Evolutionary conservation across 2,329 filamentous ascomycete species (phyloP), one percentile per base, ranked within the genome.

Genomic region (Beauveria medogensis): DNA sequence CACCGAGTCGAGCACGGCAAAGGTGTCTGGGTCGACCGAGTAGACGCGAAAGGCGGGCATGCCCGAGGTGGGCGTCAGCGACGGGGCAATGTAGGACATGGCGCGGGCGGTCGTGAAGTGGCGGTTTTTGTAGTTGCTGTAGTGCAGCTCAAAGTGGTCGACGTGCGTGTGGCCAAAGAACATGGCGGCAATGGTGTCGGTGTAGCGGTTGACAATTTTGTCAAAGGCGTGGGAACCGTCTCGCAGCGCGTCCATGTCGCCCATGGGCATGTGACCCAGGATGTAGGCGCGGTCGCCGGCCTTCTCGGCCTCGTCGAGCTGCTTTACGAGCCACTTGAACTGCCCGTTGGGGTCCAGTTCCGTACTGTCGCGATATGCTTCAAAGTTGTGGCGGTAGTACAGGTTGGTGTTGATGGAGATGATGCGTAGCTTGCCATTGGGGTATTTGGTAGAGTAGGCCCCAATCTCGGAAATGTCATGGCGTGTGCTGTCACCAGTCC

Each of bases 321-420:
- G 79, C 3, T 65, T 59, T 5, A 82, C 78, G 8, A 86, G 73
- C 80, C 82, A 85, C 18, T 74, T 70, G 3, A 85, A 72, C 67
- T 84, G 78, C 14, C 74, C 73, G 66, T 77, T 77, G 2, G 82
- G 82, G 65, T 85, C 82, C 14, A 69, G 69, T 51, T 79, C 70
- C 73, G 82, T 78, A 1, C 75, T 72, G 51, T 78, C 74, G 63
- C 79, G 74, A 65, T 82, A 85, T 41, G 82, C 68, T 72, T 78
- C 81, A 67, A 80, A 82, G 72, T 86, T 85, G 63, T 77, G 71
- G n/a, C 75, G 77, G 69, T 86, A 85, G 71, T 80, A 84, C 63
- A 84, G 70, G 68, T 85, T 83, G 20, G 81, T 84, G 73, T 82
- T 85, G 65, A 85, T 73, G 4, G 82, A 83, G 66, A 86, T 84